Percentiles rank a stretch among this genome's conserved stretches.
Evolutionary conservation across 495 filamentous ascomycete species (phyloP).

Genomic region (Penicillium lagena): DNA sequence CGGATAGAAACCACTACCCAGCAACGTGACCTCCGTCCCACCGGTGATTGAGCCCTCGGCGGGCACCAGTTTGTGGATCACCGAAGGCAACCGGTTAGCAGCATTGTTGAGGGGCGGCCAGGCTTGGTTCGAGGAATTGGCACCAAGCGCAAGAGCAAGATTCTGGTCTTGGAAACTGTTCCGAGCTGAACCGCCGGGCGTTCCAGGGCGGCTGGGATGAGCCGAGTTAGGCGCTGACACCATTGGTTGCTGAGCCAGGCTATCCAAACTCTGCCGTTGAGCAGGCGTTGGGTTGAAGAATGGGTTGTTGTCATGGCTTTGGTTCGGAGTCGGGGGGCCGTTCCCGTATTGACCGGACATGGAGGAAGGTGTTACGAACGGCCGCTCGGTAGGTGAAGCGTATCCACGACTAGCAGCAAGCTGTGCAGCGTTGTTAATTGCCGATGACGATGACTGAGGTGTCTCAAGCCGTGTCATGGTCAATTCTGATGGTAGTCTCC

Average conservation of each 20-base stretch:
- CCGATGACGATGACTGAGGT: conserved; percentile 30
- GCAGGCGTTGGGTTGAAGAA: conserved; percentile 42
- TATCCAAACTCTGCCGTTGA: conserved; percentile 49
- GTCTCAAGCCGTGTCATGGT: conserved; percentile 74
- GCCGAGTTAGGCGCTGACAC: conserved; percentile 63
- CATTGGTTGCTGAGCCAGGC: conserved; percentile 47
- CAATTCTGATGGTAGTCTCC: conserved; percentile 62
- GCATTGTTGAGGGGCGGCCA: conserved; percentile 37
- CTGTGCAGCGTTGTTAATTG: conserved; percentile 30
- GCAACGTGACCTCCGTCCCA: conserved; percentile 76
- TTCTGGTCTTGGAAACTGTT: conserved; percentile 38
- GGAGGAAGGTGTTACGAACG: conserved; percentile 41
- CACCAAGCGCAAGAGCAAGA: conserved; percentile 23
- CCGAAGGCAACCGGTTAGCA: conserved; percentile 42
- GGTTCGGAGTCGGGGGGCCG: conserved; percentile 57
- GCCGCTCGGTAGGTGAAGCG: conserved; percentile 38
- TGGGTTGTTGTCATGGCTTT: conserved; percentile 45
- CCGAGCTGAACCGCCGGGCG: conserved; percentile 35
- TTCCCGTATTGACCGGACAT: conserved; percentile 46
- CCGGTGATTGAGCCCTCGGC: conserved; percentile 73
- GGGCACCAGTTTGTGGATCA: conserved; percentile 74
- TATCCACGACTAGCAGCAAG: conserved; percentile 35
- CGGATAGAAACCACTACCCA: conserved; percentile 72
- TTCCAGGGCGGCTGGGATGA: conserved; percentile 45
- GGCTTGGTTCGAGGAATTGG: conserved; percentile 26